These are phyloP conservation scores for Phytopythium chamaehyphon DNA, from an alignment of 352 stramenopile genomes.

Conservation along the genomic window DNA sequence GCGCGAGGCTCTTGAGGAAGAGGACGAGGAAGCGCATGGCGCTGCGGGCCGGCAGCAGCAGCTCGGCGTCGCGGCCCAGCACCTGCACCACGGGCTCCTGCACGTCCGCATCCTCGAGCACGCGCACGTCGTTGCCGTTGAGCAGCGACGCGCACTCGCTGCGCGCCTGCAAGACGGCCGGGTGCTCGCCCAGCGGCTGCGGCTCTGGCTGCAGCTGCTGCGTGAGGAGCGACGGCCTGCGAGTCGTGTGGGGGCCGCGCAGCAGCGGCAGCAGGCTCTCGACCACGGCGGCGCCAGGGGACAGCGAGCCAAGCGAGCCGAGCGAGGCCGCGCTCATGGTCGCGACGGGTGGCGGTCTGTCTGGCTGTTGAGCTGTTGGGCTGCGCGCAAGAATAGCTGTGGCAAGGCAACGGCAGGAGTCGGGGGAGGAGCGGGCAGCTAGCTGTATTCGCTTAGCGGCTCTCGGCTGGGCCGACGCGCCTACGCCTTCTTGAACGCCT, in stretches of 20 bases:
- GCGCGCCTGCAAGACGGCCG: conserved; percentile 45
- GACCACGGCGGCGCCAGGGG: conserved; percentile 48
- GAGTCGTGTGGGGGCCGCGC: neutral
- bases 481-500: conserved; percentile 76
- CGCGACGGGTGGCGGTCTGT: too few relatives aligned
- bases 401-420: too few relatives aligned
- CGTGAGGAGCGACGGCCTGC: neutral
- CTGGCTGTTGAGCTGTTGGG: too few relatives aligned
- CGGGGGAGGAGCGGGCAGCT: too few relatives aligned
- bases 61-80: conserved; percentile 54
- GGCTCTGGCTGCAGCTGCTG: conserved; percentile 12
- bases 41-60: conserved; percentile 61
- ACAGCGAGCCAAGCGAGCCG: conserved; percentile 29
- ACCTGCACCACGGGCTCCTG: conserved; percentile 80
- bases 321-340: conserved; percentile 12
- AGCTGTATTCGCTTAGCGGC: too few relatives aligned
- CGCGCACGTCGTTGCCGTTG: conserved; percentile 59
- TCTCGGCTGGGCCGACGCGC: too few relatives aligned
- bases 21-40: conserved; percentile 82
- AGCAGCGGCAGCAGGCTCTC: conserved; percentile 51
- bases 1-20: conserved; percentile 77
- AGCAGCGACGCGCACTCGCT: conserved; percentile 55
- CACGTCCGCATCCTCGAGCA: conserved; percentile 72
- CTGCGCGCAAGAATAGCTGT: too few relatives aligned
- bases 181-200: conserved; percentile 44